These are phyloP conservation scores for Metschnikowia shivogae DNA, from an alignment of 805 yeast species.

Conservation along the genomic window DNA sequence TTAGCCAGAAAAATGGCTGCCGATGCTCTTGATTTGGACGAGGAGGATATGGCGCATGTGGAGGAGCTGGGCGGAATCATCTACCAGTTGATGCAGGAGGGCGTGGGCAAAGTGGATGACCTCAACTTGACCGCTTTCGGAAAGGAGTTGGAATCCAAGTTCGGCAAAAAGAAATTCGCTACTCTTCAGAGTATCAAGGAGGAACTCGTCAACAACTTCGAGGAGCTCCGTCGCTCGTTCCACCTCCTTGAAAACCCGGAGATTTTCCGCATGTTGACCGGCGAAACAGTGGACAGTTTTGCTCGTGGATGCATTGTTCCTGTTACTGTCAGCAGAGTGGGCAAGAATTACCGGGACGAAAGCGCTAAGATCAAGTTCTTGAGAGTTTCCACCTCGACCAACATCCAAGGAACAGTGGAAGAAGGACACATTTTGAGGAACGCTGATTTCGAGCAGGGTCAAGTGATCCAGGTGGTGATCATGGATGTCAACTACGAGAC, in stretches of 20 bases:
- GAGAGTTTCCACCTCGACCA: conserved; percentile 39
- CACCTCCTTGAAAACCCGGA: conserved; percentile 62
- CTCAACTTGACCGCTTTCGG: conserved; percentile 89
- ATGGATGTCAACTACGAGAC: conserved; percentile 65
- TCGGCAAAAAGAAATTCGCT: conserved; percentile 68
- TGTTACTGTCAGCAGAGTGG: conserved; percentile 65
- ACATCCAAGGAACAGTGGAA: conserved; percentile 42
- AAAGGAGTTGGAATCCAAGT: conserved; percentile 72
- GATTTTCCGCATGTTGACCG: conserved; percentile 84
- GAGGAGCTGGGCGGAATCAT: conserved; percentile 83
- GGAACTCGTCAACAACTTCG: conserved; percentile 84
- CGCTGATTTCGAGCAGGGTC: conserved; percentile 52
- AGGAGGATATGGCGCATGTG: conserved; percentile 79
- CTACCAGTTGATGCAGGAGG: conserved; percentile 65
- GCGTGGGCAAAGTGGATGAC: conserved; percentile 74
- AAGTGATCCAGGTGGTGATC: conserved; percentile 83
- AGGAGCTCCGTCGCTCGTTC: conserved; percentile 76
- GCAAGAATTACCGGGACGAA: conserved; percentile 54
- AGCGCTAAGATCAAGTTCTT: conserved; percentile 40
- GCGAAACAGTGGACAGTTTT: conserved; percentile 72
- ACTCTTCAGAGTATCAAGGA: conserved; percentile 80
- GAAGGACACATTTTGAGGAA: conserved; percentile 44
- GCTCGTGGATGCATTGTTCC: conserved; percentile 70
- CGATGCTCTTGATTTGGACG: conserved; percentile 94
- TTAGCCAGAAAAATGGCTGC: conserved; percentile 97